Base-by-base conservation (phyloP, 2,329 filamentous ascomycete genomes). In the Rosellinia necatrix region DNA sequence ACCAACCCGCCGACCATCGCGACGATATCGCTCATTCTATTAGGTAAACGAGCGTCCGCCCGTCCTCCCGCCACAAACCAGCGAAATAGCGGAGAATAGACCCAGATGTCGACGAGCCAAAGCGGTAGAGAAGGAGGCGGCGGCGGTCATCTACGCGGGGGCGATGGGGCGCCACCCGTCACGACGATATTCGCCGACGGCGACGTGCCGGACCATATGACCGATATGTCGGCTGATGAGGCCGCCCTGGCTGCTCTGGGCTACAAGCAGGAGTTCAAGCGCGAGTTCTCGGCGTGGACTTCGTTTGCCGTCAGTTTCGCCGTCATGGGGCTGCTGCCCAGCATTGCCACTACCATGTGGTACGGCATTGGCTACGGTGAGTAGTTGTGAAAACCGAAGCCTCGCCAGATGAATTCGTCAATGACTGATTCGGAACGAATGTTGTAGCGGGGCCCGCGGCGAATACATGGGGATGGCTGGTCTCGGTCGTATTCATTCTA, bases 401-500 rank as follows among this genome's bases (percentile, higher is more conserved):
- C 9, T 7, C 13, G 22, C n/a, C 2, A 9, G 34, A 5, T 9
- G 46, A 22, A n/a, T n/a, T n/a, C 6, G 8, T 47, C 12, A 8
- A 22, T 30, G 41, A 34, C 57, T 64, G 43, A 64, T 57, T 46
- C 17, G 24, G 22, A 6, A n/a, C n/a, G 15, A 2, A 25, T 24
- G 8, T n/a, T 51, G 21, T 43, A 71, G 69, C 68, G 48, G 69
- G 69, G 25, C 67, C 69, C 30, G 69, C 69, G 22, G 85, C 85
- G 21, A 89, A 90, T 85, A 86, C 85, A 2, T 91, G 88, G 88
- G 88, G 88, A 4, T 91, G 88, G 88, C 73, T 90, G 24, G 77
- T 91, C 41, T 86, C 86, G 44, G 88, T 90, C 81, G 63, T 86
- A 4, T 89, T 89, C 35, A 89, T 91, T 34, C 82, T 90, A 67